Conservation (phyloP, 2,329 filamentous ascomycete genomes). For the Cercospora sp. region DNA sequence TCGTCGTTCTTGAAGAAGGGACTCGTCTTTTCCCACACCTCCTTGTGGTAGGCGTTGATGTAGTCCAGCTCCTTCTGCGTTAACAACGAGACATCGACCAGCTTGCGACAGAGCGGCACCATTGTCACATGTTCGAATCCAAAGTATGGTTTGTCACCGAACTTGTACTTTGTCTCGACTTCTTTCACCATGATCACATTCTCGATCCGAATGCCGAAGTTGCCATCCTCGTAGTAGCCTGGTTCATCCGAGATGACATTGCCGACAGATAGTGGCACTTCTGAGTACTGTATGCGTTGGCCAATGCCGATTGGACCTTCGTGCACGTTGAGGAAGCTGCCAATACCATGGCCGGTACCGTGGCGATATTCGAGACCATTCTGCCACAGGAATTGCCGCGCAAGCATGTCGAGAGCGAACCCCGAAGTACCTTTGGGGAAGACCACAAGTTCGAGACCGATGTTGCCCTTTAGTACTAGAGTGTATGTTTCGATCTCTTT, state of each 20-base stretch:
- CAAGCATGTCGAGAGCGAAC: slow-evolving; percentile 84
- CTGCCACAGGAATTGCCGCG: slow-evolving; percentile 90
- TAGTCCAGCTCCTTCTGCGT: slow-evolving; percentile 75
- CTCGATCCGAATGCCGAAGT: slow-evolving; percentile 93
- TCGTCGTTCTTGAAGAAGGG: slow-evolving; percentile 72
- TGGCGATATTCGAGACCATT: slow-evolving; percentile 93
- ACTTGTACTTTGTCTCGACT: slow-evolving; percentile 80
- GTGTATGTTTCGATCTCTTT: slow-evolving; percentile 90
- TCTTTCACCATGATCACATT: slow-evolving; percentile 92
- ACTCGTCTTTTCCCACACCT: slow-evolving; percentile 80
- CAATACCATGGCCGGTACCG: slow-evolving; percentile 93
- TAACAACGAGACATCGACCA: slow-evolving; percentile 75
- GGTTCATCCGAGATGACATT: slow-evolving; percentile 95
- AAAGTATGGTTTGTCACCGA: slow-evolving; percentile 90
- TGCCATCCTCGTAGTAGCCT: slow-evolving; percentile 94
- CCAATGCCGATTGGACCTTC: slow-evolving; percentile 97
- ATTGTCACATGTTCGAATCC: slow-evolving; percentile 97
- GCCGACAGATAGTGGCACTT: slow-evolving; percentile 84
- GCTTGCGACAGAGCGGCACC: slow-evolving; percentile 87
- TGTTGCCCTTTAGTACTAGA: slow-evolving; percentile 79
- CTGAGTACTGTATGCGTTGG: slow-evolving; percentile 84
- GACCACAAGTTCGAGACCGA: slow-evolving; percentile 78
- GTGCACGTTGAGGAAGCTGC: slow-evolving; percentile 93
- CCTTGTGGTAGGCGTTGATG: slow-evolving; percentile 81
- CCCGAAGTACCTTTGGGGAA: slow-evolving; percentile 96